These are phyloP conservation scores for Stentor coeruleus DNA, from an alignment of 73 alveolate species.

Conservation along the genomic window DNA sequence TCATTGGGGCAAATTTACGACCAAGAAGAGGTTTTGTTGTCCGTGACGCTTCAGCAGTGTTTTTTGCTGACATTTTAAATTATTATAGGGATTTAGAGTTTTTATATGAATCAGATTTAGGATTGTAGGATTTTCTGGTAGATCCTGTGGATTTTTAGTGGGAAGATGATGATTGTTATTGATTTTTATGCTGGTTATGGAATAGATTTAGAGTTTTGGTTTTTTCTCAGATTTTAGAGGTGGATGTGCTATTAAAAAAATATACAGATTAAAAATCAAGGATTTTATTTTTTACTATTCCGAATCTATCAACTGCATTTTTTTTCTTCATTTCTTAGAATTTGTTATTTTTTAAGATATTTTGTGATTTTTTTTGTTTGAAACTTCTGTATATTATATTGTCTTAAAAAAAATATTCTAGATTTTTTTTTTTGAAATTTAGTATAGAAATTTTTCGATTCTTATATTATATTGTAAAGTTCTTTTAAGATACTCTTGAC, in stretches of 20 bases:
- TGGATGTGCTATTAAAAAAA: no score
- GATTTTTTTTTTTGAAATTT: neutral
- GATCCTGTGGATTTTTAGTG: no score
- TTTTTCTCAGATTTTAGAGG: no score
- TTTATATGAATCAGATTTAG: no score
- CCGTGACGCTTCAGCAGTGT: neutral
- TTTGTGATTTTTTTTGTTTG: neutral
- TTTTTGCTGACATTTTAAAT: neutral
- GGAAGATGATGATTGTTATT: no score
- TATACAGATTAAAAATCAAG: no score
- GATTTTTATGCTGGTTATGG: no score
- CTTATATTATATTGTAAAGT: no score
- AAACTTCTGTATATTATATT: neutral
- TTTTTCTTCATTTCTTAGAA: neutral
- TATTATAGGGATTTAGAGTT: no score
- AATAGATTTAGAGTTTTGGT: no score
- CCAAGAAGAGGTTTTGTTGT: neutral
- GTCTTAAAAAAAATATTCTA: neutral
- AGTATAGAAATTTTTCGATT: neutral
- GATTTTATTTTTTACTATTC: neutral
- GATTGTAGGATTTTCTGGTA: no score
- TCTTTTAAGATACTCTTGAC: neutral
- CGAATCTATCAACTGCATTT: neutral
- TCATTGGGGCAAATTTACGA: slow-evolving; percentile 1
- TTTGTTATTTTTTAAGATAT: neutral